Evolutionary conservation across 2,329 filamentous ascomycete genomes (phyloP), one percentile per base, ranked within the genome.

Genomic region (Ophiostoma sp.): DNA sequence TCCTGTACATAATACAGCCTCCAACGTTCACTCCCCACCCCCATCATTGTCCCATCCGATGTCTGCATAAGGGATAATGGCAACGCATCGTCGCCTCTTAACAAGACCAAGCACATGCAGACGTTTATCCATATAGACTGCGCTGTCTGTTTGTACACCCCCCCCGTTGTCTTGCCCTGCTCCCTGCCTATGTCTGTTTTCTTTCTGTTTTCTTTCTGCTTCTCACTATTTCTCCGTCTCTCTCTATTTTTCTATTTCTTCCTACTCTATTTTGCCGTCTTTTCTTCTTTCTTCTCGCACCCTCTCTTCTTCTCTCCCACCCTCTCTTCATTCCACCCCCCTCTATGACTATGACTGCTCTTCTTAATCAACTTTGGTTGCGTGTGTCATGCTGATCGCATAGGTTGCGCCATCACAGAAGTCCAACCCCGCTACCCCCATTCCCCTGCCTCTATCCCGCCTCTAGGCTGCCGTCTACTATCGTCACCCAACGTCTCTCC

Each of bases 361-460:
- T 11, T 58, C 11, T 58, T 38, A 38, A 36, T 58, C 55, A 36
- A 58, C 55, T n/a, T 55, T 38, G 55, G 11, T 58, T 36, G 18
- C 27, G 55, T 36, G 55, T 58, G 27, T 58, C 55, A 58, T 58
- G 55, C 55, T 58, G 55, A 58, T 58, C 55, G 55, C 55, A 58
- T 38, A 58, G 55, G 55, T 58, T 58, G 55, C 55, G 55, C 55
- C 55, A 38, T 58, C 55, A 58, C 55, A 58, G 55, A 58, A 58
- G 55, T 58, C 55, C 49, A 55, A 55, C 49, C 49, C 49, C 49
- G 49, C 49, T 58, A 36, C 52, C 52, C 52, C 55, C 27, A 38
- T 58, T 58, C 11, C 55, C 55, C 55, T 58, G 55, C 55, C 55
- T 58, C 27, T 58, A 5, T 58, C 55, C 55, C 55, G 55, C 55